Evolutionary conservation across 129 eudicot genomes (phyloP).

Genomic region (Pulicaria dysenterica): DNA sequence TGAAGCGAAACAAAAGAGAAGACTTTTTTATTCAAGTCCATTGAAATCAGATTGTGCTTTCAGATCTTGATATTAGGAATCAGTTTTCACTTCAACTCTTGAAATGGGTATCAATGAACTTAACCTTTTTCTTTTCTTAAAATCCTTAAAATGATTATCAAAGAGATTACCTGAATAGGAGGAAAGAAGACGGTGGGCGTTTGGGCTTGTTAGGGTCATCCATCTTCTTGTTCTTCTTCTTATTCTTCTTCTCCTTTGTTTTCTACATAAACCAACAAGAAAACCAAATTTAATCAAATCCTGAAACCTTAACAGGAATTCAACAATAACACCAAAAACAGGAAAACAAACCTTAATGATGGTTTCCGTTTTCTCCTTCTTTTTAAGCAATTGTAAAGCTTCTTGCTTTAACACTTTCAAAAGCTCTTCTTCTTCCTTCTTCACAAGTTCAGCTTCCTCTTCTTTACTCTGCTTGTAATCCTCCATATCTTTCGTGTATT

Average conservation of each 20-base stretch:
- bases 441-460: constrained; percentile 65
- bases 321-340: background rate
- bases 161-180: constrained; percentile 60
- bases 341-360: constrained; percentile 65
- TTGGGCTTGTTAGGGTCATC: constrained; percentile 93
- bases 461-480: constrained; percentile 79
- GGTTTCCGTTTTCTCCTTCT: constrained; percentile 87
- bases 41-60: too few species aligned
- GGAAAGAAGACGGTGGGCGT: constrained; percentile 81
- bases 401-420: constrained; percentile 83
- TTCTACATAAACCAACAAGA: constrained; percentile 41
- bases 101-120: background rate
- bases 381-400: constrained; percentile 90
- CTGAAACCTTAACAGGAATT: background rate
- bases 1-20: too few species aligned
- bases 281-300: background rate
- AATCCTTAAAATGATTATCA: constrained; percentile 10
- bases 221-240: constrained; percentile 53
- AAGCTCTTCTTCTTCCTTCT: constrained; percentile 74
- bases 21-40: too few species aligned
- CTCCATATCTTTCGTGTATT: constrained; percentile 75
- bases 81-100: background rate
- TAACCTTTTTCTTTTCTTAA: background rate
- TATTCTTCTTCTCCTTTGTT: constrained; percentile 59
- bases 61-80: too few species aligned